Evolutionary conservation across 164 flowering plant genomes (phyloP), one percentile per base, ranked within the genome.

Genomic region (Chimonanthus praecox): DNA sequence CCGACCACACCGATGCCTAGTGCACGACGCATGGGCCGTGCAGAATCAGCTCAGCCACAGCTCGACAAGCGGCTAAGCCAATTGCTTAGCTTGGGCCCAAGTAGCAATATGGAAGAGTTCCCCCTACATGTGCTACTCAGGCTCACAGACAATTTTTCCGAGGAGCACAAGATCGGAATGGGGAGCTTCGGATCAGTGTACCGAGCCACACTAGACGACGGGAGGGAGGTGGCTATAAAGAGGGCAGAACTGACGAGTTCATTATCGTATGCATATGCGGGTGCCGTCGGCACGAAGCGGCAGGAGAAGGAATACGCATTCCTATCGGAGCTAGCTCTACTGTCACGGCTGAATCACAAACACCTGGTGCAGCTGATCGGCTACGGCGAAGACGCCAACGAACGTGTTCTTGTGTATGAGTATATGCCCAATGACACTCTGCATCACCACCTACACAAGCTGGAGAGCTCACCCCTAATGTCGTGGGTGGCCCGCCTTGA

Each of bases 161-260:
- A 80, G 4, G 87, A 82, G 0, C 75, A 67, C 73, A 86, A 81
- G 72, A 80, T 90, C 16, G 98, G 97, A 1, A 49, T 77, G 0
- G 98, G 97, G 2, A 88, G 97, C 72, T 92, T 89, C 48, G 97
- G 97, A 3, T 84, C 89, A 0, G 97, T 94, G 13, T 94, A 92
- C 75, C 79, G 61, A 0, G 98, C 84, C 2, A 78, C 20, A 2
- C 69, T 91, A 8, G 78, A 79, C 0, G 94, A 91, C 16, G 92
- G 92, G 3, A 85, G 87, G 2, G 81, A 83, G 43, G 92, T 90
- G 2, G 97, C 97, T 3, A 79, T 94, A 60, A 94, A 94, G 74
- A 78, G 97, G 48, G 94, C 94, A 0, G 94, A 89, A 58, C 1
- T 49, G 5, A 65, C 88, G 1, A 7, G 71, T 2, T 71, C 79